Evolutionary conservation across 179 eudicot genomes (phyloP).

Genomic region (Beta macrorhiza): DNA sequence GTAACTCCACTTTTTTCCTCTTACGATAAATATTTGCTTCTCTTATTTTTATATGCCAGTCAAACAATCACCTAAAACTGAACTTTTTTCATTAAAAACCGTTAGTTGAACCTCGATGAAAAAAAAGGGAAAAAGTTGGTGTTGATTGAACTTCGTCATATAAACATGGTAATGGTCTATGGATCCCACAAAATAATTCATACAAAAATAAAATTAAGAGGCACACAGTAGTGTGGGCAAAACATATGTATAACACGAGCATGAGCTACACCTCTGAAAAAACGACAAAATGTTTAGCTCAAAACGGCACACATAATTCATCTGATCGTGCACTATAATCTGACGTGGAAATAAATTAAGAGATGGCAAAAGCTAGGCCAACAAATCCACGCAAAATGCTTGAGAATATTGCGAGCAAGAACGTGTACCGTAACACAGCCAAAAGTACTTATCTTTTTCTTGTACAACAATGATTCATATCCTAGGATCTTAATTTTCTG

Average conservation of each 20-base stretch:
- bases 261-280: neutral
- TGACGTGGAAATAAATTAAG: slow-evolving; percentile 28
- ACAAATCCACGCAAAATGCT: slow-evolving; percentile 22
- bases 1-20: too few species aligned
- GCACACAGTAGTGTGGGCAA: neutral
- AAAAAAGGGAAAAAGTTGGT: too few species aligned
- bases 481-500: neutral
- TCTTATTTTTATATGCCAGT: too few species aligned
- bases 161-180: too few species aligned
- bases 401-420: slow-evolving; percentile 23
- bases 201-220: neutral
- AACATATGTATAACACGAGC: slow-evolving; percentile 12
- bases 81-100: too few species aligned
- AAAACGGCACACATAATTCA: neutral
- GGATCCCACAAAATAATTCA: too few species aligned
- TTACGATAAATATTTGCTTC: too few species aligned
- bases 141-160: too few species aligned
- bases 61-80: too few species aligned
- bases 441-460: neutral
- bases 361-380: slow-evolving; percentile 23
- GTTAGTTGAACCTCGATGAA: too few species aligned
- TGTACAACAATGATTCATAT: neutral
- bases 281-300: too few species aligned
- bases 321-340: neutral
- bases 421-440: slow-evolving; percentile 17